These are phyloP conservation scores for Verticillium tricorpus DNA, from an alignment of 2,329 filamentous ascomycete species.

Conservation along the genomic window DNA sequence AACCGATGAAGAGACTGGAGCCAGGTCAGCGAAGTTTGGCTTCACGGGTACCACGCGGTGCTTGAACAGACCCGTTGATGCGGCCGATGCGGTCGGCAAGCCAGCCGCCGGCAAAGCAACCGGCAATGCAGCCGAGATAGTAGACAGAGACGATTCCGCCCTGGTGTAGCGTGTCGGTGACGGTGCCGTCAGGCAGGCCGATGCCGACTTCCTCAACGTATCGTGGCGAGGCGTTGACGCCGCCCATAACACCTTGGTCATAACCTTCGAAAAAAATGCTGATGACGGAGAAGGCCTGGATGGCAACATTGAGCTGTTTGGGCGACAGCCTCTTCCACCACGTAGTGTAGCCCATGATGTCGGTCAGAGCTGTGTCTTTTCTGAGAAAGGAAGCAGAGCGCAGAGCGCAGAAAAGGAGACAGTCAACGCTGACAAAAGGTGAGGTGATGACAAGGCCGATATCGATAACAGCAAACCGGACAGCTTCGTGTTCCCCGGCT, in stretches of 20 bases:
- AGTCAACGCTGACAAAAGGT: not conserved
- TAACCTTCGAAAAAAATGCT: conserved; percentile 40
- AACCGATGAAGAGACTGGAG: conserved; percentile 37
- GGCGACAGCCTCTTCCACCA: conserved; percentile 37
- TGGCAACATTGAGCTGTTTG: conserved; percentile 33
- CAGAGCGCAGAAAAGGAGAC: not conserved
- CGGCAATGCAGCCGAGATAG: conserved; percentile 46
- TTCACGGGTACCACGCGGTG: not conserved
- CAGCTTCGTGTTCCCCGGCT: not conserved
- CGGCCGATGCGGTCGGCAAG: conserved; percentile 49
- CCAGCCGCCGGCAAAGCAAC: conserved; percentile 44
- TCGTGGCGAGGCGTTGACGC: conserved; percentile 37
- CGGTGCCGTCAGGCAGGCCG: conserved; percentile 35
- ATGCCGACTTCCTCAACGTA: conserved; percentile 40
- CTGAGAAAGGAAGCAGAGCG: too few relatives aligned
- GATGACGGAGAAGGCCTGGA: conserved; percentile 23
- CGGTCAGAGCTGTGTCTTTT: not conserved
- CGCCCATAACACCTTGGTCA: conserved; percentile 51
- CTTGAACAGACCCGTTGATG: conserved; percentile 29
- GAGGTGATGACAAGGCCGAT: not conserved
- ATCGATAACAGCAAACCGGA: not conserved
- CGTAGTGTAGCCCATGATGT: conserved; percentile 31
- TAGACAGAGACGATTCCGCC: conserved; percentile 50
- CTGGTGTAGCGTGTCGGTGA: conserved; percentile 43
- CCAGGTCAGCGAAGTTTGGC: not conserved